A percentile compares a stretch with the other conserved stretches of the same genome.
phyloP scores from a whole-genome alignment of 176 grass and related monocot genomes.

The Musa beccarii region DNA sequence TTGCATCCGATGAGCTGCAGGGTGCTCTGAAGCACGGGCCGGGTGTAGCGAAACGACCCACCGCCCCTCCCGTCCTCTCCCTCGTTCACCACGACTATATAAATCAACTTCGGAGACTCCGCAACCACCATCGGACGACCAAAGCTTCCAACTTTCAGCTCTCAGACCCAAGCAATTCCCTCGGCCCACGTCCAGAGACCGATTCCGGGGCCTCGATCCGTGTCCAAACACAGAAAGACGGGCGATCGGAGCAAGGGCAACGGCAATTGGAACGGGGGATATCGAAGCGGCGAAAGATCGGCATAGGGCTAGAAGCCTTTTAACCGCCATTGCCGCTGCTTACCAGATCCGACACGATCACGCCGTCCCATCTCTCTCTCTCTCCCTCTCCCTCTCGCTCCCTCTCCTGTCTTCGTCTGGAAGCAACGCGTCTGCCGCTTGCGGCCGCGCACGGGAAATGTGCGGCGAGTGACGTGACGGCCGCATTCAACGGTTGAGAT shows the following conservation, averaged over 20 bases:
- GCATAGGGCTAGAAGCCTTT: too few species aligned
- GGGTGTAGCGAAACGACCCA: conserved; percentile 76
- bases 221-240: not conserved
- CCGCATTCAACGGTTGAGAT: not conserved
- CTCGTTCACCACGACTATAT: conserved; percentile 75
- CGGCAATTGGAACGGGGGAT: not conserved
- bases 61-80: conserved; percentile 3
- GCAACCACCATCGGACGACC: not conserved
- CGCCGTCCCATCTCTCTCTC: too few species aligned
- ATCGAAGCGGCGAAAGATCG: too few species aligned
- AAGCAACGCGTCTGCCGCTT: too few species aligned
- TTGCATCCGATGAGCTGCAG: conserved; percentile 95
- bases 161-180: not conserved
- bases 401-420: not conserved
- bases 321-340: too few species aligned
- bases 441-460: too few species aligned
- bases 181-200: not conserved
- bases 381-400: not conserved
- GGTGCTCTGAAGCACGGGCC: conserved; percentile 71
- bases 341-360: too few species aligned
- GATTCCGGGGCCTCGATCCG: not conserved
- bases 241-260: not conserved
- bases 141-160: not conserved
- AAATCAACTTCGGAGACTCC: conserved; percentile 51
- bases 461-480: too few species aligned